Conservation (phyloP, 164 flowering plant species). For the Cinnamomum micranthum region DNA sequence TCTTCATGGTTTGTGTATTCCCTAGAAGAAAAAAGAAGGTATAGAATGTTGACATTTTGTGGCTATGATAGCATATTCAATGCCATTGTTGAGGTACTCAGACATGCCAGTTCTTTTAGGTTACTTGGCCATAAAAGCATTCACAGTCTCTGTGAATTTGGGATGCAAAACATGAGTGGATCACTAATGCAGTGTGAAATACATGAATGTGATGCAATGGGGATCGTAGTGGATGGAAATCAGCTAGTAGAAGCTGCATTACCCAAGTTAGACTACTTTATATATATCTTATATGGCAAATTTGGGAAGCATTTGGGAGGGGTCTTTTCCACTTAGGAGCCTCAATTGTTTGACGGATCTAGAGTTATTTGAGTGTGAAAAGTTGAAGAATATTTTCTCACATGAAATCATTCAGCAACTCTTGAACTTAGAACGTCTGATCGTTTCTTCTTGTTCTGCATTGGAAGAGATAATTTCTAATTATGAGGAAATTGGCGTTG, state of each 20-base stretch:
- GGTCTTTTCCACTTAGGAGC: neutral
- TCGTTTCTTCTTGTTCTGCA: neutral
- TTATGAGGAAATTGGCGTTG: neutral
- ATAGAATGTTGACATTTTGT: too few species aligned
- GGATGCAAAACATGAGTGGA: neutral
- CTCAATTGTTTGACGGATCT: neutral
- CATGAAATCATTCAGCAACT: neutral
- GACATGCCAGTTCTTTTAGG: too few species aligned
- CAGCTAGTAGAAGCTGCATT: neutral
- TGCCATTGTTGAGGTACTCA: too few species aligned
- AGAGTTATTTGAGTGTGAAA: neutral
- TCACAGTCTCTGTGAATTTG: too few species aligned
- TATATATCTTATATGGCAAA: neutral
- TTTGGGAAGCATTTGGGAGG: neutral
- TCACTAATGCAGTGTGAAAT: rapidly evolving
- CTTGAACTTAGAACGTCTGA: neutral
- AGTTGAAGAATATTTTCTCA: neutral
- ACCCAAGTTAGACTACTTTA: neutral
- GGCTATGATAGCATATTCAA: too few species aligned
- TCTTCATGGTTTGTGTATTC: too few species aligned
- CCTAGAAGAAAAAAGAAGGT: too few species aligned
- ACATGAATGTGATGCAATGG: neutral
- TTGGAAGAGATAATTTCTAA: neutral
- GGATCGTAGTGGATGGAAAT: neutral
- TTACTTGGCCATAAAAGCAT: too few species aligned